Conservation (phyloP, 192 early-diverging fungal genomes). For the Podila clonocystis region DNA sequence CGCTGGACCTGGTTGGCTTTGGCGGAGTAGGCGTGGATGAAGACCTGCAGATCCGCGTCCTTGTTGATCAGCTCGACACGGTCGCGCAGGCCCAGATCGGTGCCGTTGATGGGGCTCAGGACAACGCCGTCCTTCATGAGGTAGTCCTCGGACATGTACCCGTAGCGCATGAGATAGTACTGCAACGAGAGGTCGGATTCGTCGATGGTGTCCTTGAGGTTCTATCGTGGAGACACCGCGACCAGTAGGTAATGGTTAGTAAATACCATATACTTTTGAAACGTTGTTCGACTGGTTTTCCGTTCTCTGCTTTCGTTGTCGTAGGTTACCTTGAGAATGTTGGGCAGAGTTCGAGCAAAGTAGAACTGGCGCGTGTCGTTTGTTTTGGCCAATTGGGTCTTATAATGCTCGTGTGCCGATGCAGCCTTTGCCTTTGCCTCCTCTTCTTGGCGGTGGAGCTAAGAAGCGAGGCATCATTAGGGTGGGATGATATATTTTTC, state of each 20-base stretch:
- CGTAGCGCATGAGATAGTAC: slow-evolving; percentile 82
- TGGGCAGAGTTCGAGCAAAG: slow-evolving; percentile 82
- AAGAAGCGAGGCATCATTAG: neutral
- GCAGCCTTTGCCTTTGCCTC: slow-evolving; percentile 88
- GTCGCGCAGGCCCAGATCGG: slow-evolving; percentile 40
- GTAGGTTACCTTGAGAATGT: slow-evolving; percentile 75
- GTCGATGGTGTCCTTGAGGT: slow-evolving; percentile 84
- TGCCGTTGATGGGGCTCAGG: slow-evolving; percentile 41
- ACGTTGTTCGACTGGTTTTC: too few relatives aligned
- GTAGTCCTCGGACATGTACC: slow-evolving; percentile 80
- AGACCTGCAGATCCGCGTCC: slow-evolving; percentile 30
- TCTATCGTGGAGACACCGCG: too few relatives aligned
- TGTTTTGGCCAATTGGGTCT: slow-evolving; percentile 77
- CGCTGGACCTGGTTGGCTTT: slow-evolving; percentile 26
- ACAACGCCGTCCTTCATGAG: slow-evolving; percentile 62
- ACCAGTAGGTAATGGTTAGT: too few relatives aligned
- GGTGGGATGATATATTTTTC: neutral
- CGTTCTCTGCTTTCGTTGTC: neutral
- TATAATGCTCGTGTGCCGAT: slow-evolving; percentile 84
- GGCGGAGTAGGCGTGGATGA: slow-evolving; percentile 30
- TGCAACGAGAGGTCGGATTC: slow-evolving; percentile 86
- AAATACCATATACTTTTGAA: too few relatives aligned
- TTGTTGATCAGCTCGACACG: slow-evolving; percentile 38
- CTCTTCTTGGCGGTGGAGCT: slow-evolving; percentile 84
- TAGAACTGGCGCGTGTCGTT: slow-evolving; percentile 82